These are phyloP conservation scores for Teunomyces tritomae DNA, from an alignment of 805 yeast genomes.

Conservation along the genomic window DNA sequence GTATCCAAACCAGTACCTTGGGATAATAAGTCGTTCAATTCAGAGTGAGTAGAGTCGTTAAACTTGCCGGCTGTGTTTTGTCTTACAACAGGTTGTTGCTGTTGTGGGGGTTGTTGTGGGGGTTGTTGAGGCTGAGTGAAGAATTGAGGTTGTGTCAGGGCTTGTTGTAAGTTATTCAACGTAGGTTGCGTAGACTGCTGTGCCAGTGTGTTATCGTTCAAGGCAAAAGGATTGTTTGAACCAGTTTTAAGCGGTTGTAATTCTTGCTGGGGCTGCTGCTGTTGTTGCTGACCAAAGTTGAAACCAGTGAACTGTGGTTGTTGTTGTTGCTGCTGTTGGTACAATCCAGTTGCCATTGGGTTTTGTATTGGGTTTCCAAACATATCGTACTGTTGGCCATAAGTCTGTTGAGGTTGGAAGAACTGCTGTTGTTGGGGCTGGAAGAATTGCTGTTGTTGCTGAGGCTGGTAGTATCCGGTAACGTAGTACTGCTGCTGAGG, in stretches of 20 bases:
- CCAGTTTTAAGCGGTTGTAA: conserved; percentile 64
- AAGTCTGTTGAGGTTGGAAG: conserved; percentile 10
- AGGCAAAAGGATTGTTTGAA: conserved; percentile 76
- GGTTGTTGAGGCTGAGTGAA: conserved; percentile 20
- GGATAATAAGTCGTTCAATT: conserved; percentile 74
- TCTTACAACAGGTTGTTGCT: conserved; percentile 15
- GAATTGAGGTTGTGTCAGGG: conserved; percentile 14
- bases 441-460: conserved; percentile 19
- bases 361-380: conserved; percentile 64
- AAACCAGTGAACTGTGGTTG: conserved; percentile 25
- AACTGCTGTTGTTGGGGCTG: conserved; percentile 13
- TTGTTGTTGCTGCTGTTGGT: conserved; percentile 37
- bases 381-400: conserved; percentile 50
- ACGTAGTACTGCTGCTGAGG: conserved; percentile 31
- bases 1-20: conserved; percentile 92
- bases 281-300: conserved; percentile 17
- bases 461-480: conserved; percentile 25
- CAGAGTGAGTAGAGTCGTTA: conserved; percentile 50
- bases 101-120: conserved; percentile 25
- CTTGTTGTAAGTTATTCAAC: neutral
- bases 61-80: conserved; percentile 33
- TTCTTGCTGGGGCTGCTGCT: conserved; percentile 33
- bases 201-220: conserved; percentile 18
- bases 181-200: conserved; percentile 1
- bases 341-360: conserved; percentile 53